Percentiles rank a stretch among this genome's conserved stretches.
phyloP scores from a whole-genome alignment of 139 green algal species.

The Coelastrella sp. region DNA sequence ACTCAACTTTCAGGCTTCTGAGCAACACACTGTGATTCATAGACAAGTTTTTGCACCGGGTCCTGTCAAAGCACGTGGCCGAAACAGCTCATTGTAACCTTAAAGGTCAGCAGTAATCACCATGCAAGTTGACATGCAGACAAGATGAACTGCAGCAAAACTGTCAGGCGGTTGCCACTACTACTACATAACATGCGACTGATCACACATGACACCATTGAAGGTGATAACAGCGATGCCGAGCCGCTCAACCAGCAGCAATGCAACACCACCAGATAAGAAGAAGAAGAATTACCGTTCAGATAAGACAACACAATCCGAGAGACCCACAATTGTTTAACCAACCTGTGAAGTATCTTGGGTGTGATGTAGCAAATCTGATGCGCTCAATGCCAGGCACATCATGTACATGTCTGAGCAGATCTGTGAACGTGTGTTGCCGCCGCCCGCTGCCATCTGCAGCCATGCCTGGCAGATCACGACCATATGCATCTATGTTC shows the following conservation, averaged over 20 bases:
- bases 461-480: slow-evolving; percentile 90
- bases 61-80: too few species aligned
- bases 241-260: neutral
- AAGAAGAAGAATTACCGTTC: too few species aligned
- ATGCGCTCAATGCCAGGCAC: slow-evolving; percentile 95
- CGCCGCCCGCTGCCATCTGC: slow-evolving; percentile 84
- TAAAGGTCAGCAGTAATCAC: too few species aligned
- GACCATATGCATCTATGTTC: slow-evolving; percentile 98
- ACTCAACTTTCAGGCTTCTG: too few species aligned
- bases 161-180: neutral
- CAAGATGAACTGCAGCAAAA: too few species aligned
- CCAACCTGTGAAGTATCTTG: slow-evolving; percentile 89
- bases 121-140: too few species aligned
- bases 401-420: slow-evolving; percentile 91
- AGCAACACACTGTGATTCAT: too few species aligned
- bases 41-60: too few species aligned
- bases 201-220: too few species aligned
- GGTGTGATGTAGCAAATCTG: slow-evolving; percentile 96
- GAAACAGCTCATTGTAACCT: too few species aligned
- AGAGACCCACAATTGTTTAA: neutral
- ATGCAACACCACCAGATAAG: too few species aligned
- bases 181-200: neutral
- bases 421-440: slow-evolving; percentile 95
- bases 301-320: neutral
- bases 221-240: too few species aligned